Evolutionary conservation across 768 basidiomycete genomes (phyloP).

Genomic region (Suillus sp.): DNA sequence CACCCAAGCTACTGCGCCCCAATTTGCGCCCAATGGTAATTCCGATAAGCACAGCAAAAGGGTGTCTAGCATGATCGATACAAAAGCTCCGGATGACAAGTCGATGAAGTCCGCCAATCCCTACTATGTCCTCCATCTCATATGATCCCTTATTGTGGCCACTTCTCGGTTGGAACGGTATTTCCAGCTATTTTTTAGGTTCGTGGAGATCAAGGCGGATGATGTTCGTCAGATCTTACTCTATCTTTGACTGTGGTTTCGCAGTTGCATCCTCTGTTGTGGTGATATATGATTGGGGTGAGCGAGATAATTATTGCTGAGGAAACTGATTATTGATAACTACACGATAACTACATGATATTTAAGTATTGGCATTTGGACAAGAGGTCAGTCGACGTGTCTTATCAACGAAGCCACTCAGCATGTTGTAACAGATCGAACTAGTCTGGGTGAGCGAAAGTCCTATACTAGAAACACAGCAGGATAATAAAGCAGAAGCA

Average conservation of each 20-base stretch:
- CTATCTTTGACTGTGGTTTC: neutral
- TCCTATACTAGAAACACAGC: neutral
- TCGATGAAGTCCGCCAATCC: too few species aligned
- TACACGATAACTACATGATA: neutral
- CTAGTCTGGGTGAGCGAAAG: neutral
- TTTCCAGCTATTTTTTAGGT: neutral
- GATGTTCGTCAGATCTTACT: neutral
- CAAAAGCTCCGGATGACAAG: neutral
- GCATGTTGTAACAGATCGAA: neutral
- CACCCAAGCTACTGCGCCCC: too few species aligned
- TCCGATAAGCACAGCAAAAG: too few species aligned
- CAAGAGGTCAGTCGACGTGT: neutral
- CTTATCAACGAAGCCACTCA: neutral
- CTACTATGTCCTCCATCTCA: neutral
- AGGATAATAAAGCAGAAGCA: neutral
- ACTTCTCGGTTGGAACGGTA: neutral
- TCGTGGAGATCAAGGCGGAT: neutral
- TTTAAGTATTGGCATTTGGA: neutral
- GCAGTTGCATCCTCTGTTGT: neutral
- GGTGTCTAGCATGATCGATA: too few species aligned
- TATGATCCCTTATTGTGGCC: neutral
- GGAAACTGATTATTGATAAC: neutral
- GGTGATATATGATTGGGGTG: neutral
- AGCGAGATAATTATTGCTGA: neutral
- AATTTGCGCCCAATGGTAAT: too few species aligned